Conservation (phyloP, 495 filamentous ascomycete genomes). For the Pseudoneurospora amorphoporcata region DNA sequence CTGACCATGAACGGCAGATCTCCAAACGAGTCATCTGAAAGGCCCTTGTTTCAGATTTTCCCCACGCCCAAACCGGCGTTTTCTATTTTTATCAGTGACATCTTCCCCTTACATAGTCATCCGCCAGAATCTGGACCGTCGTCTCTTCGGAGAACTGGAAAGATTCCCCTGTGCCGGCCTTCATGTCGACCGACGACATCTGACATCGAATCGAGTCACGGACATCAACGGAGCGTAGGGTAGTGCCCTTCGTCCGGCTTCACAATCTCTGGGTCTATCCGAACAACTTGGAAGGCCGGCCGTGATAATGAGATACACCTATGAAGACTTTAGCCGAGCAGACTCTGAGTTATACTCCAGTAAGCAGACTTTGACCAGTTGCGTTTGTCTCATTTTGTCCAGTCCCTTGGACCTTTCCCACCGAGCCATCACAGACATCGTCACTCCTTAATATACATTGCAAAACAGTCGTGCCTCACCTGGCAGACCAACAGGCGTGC, state of each 20-base stretch:
- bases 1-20: background rate
- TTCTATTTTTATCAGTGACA: background rate
- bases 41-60: background rate
- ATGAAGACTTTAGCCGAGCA: background rate
- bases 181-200: background rate
- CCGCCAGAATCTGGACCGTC: background rate
- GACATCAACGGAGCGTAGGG: background rate
- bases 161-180: background rate
- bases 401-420: background rate
- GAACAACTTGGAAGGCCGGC: background rate
- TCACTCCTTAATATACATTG: background rate
- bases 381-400: background rate
- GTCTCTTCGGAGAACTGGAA: background rate
- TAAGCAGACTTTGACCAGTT: background rate
- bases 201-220: background rate
- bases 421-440: background rate
- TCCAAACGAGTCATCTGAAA: background rate
- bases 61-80: background rate
- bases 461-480: background rate
- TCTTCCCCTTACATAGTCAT: background rate
- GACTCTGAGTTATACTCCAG: background rate
- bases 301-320: background rate
- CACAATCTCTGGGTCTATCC: background rate
- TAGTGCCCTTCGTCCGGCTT: background rate
- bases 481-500: too few relatives aligned